These are phyloP conservation scores for Aspergillus caelatus DNA, from an alignment of 2,329 filamentous ascomycete genomes.

Conservation along the genomic window DNA sequence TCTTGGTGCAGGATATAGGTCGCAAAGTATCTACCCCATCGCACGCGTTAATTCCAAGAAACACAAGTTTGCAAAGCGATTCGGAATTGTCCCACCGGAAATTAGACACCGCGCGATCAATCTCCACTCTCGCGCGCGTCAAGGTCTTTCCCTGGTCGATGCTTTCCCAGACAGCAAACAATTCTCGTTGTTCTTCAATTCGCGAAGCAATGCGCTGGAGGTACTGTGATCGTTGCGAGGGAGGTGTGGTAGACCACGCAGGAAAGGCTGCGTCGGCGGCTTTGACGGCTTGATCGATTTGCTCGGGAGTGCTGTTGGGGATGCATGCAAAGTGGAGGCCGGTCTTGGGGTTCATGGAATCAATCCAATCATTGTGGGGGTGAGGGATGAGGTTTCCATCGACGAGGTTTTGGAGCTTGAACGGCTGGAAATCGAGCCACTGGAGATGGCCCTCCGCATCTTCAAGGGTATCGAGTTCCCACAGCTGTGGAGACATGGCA, in stretches of 20 bases:
- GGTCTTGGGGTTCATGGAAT: conserved; percentile 14
- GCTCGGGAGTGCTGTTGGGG: conserved; percentile 13
- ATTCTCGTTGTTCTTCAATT: conserved; percentile 16
- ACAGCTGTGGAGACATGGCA: conserved; percentile 8
- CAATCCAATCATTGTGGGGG: neutral
- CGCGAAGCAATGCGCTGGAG: conserved; percentile 16
- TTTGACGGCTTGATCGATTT: conserved; percentile 17
- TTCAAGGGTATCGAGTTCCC: conserved; percentile 13
- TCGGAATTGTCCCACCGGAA: conserved; percentile 14
- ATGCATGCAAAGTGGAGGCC: conserved; percentile 12
- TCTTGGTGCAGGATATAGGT: conserved; percentile 14
- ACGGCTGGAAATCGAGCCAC: conserved; percentile 8
- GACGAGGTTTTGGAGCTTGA: conserved; percentile 14
- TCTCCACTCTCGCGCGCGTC: conserved; percentile 18
- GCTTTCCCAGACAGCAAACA: conserved; percentile 22
- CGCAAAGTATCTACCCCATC: conserved; percentile 9
- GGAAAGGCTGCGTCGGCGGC: conserved; percentile 19
- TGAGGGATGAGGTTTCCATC: conserved; percentile 5
- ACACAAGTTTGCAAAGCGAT: too few species aligned
- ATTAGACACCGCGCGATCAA: conserved; percentile 22
- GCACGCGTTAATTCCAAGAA: neutral
- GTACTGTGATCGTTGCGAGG: conserved; percentile 16
- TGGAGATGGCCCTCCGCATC: conserved; percentile 10
- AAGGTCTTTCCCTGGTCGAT: conserved; percentile 22
- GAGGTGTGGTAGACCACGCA: conserved; percentile 17